A percentile compares a stretch with the other conserved stretches of the same genome.
Evolutionary conservation across 2,329 filamentous ascomycete species (phyloP).

Genomic region (Blumeriella jaapii): DNA sequence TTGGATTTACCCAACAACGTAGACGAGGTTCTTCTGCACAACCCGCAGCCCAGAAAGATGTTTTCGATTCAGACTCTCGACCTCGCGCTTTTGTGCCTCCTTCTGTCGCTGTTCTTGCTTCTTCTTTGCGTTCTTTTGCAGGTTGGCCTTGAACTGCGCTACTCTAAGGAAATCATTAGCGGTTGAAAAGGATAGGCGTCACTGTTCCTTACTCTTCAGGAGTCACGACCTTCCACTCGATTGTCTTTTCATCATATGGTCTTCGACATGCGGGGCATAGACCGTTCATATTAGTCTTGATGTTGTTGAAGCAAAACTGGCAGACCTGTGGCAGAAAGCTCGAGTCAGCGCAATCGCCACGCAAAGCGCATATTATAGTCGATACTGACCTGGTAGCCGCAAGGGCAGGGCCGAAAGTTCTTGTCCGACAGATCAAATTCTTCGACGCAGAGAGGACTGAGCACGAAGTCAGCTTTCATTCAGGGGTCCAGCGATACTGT

Average conservation of each 20-base stretch:
- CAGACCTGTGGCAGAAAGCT: conserved; percentile 59
- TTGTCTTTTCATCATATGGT: conserved; percentile 92
- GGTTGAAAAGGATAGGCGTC: background rate
- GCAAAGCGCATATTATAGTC: background rate
- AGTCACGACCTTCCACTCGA: conserved; percentile 92
- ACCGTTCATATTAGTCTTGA: conserved; percentile 95
- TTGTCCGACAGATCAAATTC: conserved; percentile 97
- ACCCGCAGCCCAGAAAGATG: conserved; percentile 92
- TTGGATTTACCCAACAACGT: conserved; percentile 91
- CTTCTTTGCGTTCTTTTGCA: conserved; percentile 87
- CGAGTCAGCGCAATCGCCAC: conserved; percentile 5
- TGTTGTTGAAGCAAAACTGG: conserved; percentile 99
- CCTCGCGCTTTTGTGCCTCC: conserved; percentile 91
- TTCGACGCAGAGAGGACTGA: conserved; percentile 91
- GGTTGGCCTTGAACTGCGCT: conserved; percentile 63
- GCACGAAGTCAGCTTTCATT: too few species aligned
- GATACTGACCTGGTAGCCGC: conserved; percentile 78
- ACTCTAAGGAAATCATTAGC: conserved; percentile 37
- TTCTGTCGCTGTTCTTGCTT: conserved; percentile 79
- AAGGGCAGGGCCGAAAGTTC: conserved; percentile 94
- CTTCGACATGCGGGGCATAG: conserved; percentile 94
- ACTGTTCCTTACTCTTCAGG: conserved; percentile 69
- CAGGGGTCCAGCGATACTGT: too few species aligned
- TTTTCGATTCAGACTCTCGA: conserved; percentile 89
- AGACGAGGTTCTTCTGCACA: conserved; percentile 97